Evolutionary conservation across 2,329 filamentous ascomycete species (phyloP), one percentile per base, ranked within the genome.

Genomic region (Microascus cirrosus): DNA sequence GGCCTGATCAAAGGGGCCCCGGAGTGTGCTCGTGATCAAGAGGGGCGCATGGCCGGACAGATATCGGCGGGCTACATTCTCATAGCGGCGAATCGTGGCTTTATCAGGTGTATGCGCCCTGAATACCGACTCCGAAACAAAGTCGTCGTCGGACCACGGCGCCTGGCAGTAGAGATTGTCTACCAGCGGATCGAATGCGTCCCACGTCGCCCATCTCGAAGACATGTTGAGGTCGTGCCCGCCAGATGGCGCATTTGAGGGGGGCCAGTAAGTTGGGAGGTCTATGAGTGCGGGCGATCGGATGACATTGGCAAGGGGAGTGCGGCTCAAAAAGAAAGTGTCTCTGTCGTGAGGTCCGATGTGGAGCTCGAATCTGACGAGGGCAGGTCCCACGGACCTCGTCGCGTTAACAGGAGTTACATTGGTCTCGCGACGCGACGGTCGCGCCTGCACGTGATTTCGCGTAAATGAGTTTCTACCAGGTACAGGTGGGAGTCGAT

Each of bases 21-120:
- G 76, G 2, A 89, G 71, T 6, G 71, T 69, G 7, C 86, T 80
- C 13, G 86, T 86, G 2, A 84, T 67, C 2, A 91, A 73, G 25
- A 79, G 65, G 0, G 85, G 77, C 1, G 75, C 65, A 34, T 75
- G 70, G 0, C 86, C 86, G 7, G 74, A 69, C 42, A 88, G 70
- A 63, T 80, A 89, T 36, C 76, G 74, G 35, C 75, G 70, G 1
- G 82, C 86, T 13, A 85, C 78, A 0, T 73, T 69, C 66, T 88
- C 84, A 59, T 85, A 83, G 60, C 81, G 76, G 24, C 73, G 68
- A 25, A 50, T 65, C 79, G 75, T 2, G 73, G 79, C 66, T 36
- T 83, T 79, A 54, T 82, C 73, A 53, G 87, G 83, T 7, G 80
- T 8, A 50, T 50, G 20, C 3, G 22, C 22, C 13, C 13, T 10